A percentile compares a stretch with the other conserved stretches of the same genome.
phyloP scores from a whole-genome alignment of 2,329 filamentous ascomycete species.

The Xylaria sp. region DNA sequence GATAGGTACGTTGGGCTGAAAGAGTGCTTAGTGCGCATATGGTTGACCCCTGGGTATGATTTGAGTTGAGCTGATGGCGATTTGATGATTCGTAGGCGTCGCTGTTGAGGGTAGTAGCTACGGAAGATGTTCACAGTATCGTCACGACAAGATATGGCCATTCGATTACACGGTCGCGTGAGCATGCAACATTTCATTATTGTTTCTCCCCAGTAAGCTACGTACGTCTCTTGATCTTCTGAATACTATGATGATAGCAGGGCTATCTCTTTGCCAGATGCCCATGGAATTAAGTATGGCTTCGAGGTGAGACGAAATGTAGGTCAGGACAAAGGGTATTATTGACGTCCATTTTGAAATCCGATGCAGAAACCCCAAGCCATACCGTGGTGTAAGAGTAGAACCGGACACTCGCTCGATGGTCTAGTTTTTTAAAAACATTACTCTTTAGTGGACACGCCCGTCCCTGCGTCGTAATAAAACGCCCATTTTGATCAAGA shows the following conservation, averaged over 20 bases:
- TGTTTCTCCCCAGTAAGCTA: background rate
- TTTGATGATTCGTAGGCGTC: too few species aligned
- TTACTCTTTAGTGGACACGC: background rate
- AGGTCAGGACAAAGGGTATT: slow-evolving; percentile 9
- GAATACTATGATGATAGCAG: background rate
- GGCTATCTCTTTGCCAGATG: slow-evolving; percentile 1
- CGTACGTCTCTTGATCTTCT: background rate
- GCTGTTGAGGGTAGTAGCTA: too few species aligned
- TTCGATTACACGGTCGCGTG: background rate
- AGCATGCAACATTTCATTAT: background rate
- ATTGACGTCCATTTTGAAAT: slow-evolving; percentile 10
- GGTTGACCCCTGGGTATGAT: too few species aligned
- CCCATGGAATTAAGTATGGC: slow-evolving; percentile 4
- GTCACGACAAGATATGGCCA: too few species aligned
- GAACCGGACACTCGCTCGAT: background rate
- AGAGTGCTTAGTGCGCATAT: too few species aligned
- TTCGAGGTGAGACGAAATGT: background rate
- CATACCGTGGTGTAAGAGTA: slow-evolving; percentile 7
- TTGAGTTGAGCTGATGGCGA: too few species aligned
- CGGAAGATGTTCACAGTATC: too few species aligned
- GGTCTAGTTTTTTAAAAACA: background rate
- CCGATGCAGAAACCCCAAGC: background rate
- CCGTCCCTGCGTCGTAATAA: background rate
- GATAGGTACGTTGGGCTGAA: too few species aligned
- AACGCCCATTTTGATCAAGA: background rate